Evolutionary conservation across 805 yeast species (phyloP).

Genomic region (Lachancea dasiensis): DNA sequence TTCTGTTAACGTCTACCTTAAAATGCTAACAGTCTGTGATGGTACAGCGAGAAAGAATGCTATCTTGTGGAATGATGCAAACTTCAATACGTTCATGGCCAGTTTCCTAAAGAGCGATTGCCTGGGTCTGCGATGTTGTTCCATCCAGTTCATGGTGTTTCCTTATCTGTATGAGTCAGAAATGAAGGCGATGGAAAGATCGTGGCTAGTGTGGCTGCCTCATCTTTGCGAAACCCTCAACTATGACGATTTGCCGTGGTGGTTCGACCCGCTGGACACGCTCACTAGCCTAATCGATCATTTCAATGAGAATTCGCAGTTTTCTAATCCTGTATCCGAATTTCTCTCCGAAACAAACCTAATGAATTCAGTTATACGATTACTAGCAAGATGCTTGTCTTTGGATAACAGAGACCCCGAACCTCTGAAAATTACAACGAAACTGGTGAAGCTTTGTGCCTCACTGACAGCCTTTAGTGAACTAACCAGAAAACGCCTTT

Average conservation of each 20-base stretch:
- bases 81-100: slow-evolving; percentile 17
- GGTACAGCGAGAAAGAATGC: neutral
- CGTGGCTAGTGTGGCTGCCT: slow-evolving; percentile 21
- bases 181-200: slow-evolving; percentile 14
- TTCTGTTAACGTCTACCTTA: slow-evolving; percentile 15
- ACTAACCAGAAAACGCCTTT: slow-evolving; percentile 19
- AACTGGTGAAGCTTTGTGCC: slow-evolving; percentile 27
- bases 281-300: slow-evolving; percentile 18
- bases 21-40: neutral
- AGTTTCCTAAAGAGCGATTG: slow-evolving; percentile 23
- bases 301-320: slow-evolving; percentile 21
- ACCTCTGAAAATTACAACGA: slow-evolving; percentile 16
- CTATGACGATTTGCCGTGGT: slow-evolving; percentile 24
- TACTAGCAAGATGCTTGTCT: slow-evolving; percentile 22
- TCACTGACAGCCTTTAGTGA: slow-evolving; percentile 28
- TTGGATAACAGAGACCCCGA: slow-evolving; percentile 15
- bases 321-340: slow-evolving; percentile 23
- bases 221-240: slow-evolving; percentile 24
- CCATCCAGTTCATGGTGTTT: slow-evolving; percentile 17
- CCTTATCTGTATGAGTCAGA: slow-evolving; percentile 15
- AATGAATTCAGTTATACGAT: slow-evolving; percentile 20
- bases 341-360: slow-evolving; percentile 23
- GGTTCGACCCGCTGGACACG: slow-evolving; percentile 30
- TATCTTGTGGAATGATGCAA: slow-evolving; percentile 13
- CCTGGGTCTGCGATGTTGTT: slow-evolving; percentile 20